Evolutionary conservation across 805 yeast genomes (phyloP), one percentile per base, ranked within the genome.

Genomic region (Yamadazyma takamatsuzukensis): DNA sequence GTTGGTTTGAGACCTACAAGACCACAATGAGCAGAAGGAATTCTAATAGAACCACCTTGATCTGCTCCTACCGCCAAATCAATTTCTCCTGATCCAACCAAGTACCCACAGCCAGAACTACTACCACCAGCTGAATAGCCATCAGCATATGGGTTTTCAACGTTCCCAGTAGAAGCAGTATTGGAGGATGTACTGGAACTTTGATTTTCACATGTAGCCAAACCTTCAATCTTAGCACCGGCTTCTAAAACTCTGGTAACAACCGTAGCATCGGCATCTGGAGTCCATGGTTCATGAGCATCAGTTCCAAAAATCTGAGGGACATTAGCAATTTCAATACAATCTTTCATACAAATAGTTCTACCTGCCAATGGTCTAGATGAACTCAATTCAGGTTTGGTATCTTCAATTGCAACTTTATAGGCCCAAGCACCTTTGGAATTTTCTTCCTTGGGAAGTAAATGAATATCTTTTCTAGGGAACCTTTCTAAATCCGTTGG

Each of bases 51-150:
- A 6, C 79, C 78, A 22, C 77, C 79, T 34, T 73, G 69, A 40
- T 74, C 80, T 10, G 74, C 64, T 7, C 81, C 81, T 29, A 77
- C 50, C 10, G 81, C 80, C 15, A 72, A 31, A 11, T 68, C 63
- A n/a, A 74, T 61, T 4, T 75, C 76, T 25, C 59, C 55, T 33
- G 68, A 40, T 1, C 68, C 68, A 5, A 72, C 49, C 24, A 74
- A 48, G 11, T 76, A 72, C 4, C 71, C 78, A 27, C 78, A 76
- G 6, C 78, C 78, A 11, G 75, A 67, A 8, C 75, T 68, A 1
- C 78, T 77, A 24, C 78, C 77, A 15, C 74, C 57, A 11, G 73
- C 41, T 9, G 43, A 40, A 15, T 43, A 40, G 1, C 44, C 42
- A 28, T 39, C 43, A 19, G 27, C 37, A 21, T 34, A 40, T 4